Evolutionary conservation across 2,329 filamentous ascomycete species (phyloP).

Genomic region (Xylaria multiplex): DNA sequence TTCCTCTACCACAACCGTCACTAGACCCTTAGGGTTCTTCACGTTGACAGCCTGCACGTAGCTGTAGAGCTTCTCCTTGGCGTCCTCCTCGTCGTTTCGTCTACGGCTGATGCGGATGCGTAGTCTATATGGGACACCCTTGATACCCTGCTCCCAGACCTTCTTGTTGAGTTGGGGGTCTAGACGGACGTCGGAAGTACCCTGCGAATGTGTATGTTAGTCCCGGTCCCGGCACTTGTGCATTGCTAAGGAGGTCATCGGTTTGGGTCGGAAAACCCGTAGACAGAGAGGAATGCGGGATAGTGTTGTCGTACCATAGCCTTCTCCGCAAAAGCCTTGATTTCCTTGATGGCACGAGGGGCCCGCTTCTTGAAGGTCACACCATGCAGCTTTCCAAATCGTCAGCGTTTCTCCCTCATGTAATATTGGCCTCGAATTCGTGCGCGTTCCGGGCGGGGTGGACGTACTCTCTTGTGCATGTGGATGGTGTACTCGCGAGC

Average conservation of each 20-base stretch:
- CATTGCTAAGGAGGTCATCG: background rate
- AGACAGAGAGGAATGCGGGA: background rate
- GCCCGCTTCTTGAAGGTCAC: slow-evolving; percentile 99
- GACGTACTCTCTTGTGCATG: slow-evolving; percentile 98
- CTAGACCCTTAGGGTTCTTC: slow-evolving; percentile 98
- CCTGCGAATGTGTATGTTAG: slow-evolving; percentile 64
- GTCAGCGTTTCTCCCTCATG: slow-evolving; percentile 48
- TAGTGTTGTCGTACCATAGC: slow-evolving; percentile 82
- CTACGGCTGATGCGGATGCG: slow-evolving; percentile 98
- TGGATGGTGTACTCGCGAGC: slow-evolving; percentile 99
- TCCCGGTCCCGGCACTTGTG: slow-evolving; percentile 9
- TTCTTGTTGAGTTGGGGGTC: slow-evolving; percentile 99
- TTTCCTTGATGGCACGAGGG: slow-evolving; percentile 99
- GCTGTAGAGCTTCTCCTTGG: slow-evolving; percentile 99
- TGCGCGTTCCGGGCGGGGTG: slow-evolving; percentile 26
- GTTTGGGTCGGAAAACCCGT: background rate
- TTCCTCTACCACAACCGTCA: slow-evolving; percentile 87
- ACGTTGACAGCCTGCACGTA: slow-evolving; percentile 99
- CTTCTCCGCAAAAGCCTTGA: slow-evolving; percentile 90
- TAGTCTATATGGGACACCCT: slow-evolving; percentile 97
- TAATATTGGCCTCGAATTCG: slow-evolving; percentile 9
- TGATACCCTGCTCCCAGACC: slow-evolving; percentile 99
- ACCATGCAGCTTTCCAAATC: slow-evolving; percentile 80
- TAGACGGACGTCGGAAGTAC: slow-evolving; percentile 95
- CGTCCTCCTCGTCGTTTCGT: slow-evolving; percentile 99